Evolutionary conservation across 2,329 filamentous ascomycete genomes (phyloP).

Genomic region (Botryosphaeria dothidea): DNA sequence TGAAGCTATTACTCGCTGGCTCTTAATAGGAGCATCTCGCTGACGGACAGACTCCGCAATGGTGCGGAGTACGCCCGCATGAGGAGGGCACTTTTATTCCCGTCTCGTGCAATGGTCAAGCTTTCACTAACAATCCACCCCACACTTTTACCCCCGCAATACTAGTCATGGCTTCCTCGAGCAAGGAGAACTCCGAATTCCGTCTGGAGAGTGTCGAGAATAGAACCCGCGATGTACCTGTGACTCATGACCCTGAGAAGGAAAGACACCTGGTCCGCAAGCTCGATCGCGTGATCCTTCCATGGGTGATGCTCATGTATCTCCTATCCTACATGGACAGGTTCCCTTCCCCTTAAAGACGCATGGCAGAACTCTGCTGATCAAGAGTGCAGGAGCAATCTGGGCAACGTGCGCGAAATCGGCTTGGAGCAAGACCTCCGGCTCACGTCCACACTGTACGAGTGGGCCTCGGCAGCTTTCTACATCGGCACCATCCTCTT

Average conservation of each 20-base stretch:
- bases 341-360: background rate
- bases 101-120: too few species aligned
- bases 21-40: background rate
- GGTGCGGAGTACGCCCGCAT: too few species aligned
- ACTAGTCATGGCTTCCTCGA: background rate
- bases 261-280: constrained; percentile 47
- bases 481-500: background rate
- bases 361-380: background rate
- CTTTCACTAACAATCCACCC: too few species aligned
- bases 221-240: background rate
- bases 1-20: too few species aligned
- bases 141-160: too few species aligned
- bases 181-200: background rate
- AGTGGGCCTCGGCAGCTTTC: background rate
- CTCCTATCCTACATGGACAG: constrained; percentile 50
- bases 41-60: too few species aligned
- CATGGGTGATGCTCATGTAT: constrained; percentile 53
- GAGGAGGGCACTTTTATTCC: too few species aligned
- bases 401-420: background rate
- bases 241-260: constrained; percentile 29
- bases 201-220: background rate
- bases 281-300: constrained; percentile 46
- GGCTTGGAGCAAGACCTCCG: background rate
- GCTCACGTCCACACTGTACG: background rate
- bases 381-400: background rate